phyloP scores from a whole-genome alignment of 768 basidiomycete genomes.

The Neoboletus subvelutipes region DNA sequence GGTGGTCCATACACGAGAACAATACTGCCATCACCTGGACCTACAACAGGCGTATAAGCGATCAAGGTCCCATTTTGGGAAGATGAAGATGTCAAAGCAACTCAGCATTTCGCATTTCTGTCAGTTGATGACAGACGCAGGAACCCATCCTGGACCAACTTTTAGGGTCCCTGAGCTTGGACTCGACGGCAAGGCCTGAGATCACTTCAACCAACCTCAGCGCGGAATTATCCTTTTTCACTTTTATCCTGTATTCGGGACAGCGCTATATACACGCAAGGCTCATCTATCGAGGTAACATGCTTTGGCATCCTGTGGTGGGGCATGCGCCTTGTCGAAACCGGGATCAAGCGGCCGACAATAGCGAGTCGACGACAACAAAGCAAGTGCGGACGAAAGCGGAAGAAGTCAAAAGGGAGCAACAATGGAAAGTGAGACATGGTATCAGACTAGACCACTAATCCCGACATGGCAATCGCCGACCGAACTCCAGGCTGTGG shows the following conservation, averaged over 20 bases:
- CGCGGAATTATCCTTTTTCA: background rate
- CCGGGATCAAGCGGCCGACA: background rate
- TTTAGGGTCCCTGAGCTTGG: background rate
- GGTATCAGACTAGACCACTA: background rate
- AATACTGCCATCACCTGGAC: constrained; percentile 15
- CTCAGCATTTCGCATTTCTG: background rate
- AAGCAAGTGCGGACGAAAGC: background rate
- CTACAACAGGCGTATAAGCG: constrained; percentile 16
- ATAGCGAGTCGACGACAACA: background rate
- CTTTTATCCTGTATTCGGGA: background rate
- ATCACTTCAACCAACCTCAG: background rate
- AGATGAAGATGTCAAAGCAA: constrained; percentile 16
- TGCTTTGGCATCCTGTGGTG: background rate
- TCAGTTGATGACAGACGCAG: background rate
- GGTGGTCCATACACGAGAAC: constrained; percentile 9
- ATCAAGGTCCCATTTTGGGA: constrained; percentile 1
- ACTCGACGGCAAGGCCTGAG: background rate
- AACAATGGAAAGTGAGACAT: background rate
- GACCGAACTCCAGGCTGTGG: background rate
- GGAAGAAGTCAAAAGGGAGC: background rate
- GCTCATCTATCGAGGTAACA: background rate
- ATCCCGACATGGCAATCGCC: background rate
- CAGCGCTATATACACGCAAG: background rate
- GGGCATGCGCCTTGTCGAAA: background rate
- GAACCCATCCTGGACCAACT: background rate